Evolutionary conservation across 371 early-diverging fungal genomes (phyloP).

Genomic region (Apophysomyces trapeziformis): DNA sequence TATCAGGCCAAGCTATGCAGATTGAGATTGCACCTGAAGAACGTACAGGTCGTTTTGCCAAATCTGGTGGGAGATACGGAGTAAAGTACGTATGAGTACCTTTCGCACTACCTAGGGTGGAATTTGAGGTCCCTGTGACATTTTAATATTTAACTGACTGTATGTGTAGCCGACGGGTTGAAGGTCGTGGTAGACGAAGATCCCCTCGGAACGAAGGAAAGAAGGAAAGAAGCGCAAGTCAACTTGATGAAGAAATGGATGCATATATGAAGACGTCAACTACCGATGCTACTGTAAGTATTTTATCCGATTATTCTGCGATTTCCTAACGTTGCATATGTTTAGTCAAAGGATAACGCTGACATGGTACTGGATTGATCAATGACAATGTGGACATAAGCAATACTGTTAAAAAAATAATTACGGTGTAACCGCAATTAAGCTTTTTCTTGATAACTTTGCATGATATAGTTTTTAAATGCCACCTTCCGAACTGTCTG

Average conservation of each 20-base stretch:
- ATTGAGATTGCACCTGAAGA: constrained; percentile 25
- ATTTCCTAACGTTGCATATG: background rate
- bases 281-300: background rate
- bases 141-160: constrained; percentile 7
- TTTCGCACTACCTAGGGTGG: constrained; percentile 1
- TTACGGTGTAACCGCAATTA: constrained; percentile 11
- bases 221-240: constrained; percentile 29
- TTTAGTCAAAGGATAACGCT: background rate
- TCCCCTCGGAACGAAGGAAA: constrained; percentile 11
- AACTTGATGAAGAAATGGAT: constrained; percentile 51
- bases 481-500: constrained; percentile 2
- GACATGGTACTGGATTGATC: constrained; percentile 6
- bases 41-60: constrained; percentile 13
- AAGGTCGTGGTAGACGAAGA: constrained; percentile 13
- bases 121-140: background rate
- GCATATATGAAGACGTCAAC: constrained; percentile 38
- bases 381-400: background rate
- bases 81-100: constrained; percentile 14
- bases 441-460: constrained; percentile 5
- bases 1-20: constrained; percentile 38
- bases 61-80: background rate
- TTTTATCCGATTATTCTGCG: background rate
- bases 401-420: background rate
- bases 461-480: constrained; percentile 10
- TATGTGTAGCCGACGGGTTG: constrained; percentile 5